phyloP scores from a whole-genome alignment of 192 early-diverging fungal genomes.

The Linnemannia elongata region DNA sequence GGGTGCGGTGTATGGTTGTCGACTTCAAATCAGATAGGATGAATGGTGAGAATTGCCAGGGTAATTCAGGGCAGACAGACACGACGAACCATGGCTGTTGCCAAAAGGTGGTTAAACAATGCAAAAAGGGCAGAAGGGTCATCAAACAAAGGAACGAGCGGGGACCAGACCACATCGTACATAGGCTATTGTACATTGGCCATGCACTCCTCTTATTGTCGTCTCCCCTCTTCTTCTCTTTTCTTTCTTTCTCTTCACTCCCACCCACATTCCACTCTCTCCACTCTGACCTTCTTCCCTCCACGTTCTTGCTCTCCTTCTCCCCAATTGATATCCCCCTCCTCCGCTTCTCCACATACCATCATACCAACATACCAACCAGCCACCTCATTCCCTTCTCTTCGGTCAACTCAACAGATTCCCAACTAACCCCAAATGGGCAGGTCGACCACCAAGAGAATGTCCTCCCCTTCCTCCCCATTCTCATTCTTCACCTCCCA shows the following conservation, averaged over 20 bases:
- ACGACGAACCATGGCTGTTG: not conserved
- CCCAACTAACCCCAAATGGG: not conserved
- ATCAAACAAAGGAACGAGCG: not conserved
- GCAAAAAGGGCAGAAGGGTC: not conserved
- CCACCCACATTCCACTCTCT: not conserved
- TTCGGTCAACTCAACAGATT: not conserved
- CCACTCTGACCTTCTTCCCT: too few species aligned
- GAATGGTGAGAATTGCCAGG: not conserved
- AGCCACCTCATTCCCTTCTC: not conserved
- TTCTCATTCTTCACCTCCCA: constrained; percentile 2
- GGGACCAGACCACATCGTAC: not conserved
- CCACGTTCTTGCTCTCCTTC: not conserved
- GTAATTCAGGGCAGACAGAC: not conserved
- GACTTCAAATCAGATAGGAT: not conserved
- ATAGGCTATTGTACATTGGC: not conserved
- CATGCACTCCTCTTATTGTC: not conserved
- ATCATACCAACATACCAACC: not conserved
- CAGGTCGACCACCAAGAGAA: not conserved
- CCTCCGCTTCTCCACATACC: not conserved
- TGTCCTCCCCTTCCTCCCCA: not conserved
- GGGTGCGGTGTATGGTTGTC: too few species aligned
- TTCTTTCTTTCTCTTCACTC: not conserved
- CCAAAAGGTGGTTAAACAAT: not conserved
- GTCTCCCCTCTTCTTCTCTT: not conserved
- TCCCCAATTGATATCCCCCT: not conserved